A percentile compares a stretch with the other conserved stretches of the same genome.
Evolutionary conservation across 202 grass and related monocot species (phyloP).

Genomic region (Saccharum hybrid): DNA sequence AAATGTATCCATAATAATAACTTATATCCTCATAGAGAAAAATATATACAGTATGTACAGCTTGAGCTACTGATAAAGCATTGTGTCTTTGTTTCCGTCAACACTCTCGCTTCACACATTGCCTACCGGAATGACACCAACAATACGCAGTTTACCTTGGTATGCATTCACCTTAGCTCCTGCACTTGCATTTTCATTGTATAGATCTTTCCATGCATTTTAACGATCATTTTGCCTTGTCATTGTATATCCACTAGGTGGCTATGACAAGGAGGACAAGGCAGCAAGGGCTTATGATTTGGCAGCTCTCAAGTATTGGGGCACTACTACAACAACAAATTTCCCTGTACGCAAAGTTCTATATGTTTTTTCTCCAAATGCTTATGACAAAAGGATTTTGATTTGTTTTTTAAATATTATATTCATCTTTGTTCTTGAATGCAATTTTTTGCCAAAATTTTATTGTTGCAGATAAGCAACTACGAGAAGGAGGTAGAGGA

Average conservation of each 20-base stretch:
- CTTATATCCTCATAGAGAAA: neutral
- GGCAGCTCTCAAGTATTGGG: conserved; percentile 98
- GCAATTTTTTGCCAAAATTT: neutral
- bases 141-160: conserved; percentile 75
- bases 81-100: conserved; percentile 36
- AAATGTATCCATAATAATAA: neutral
- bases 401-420: neutral
- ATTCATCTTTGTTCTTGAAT: neutral
- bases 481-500: conserved; percentile 90
- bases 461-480: conserved; percentile 69
- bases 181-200: conserved; percentile 18
- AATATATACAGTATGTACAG: neutral
- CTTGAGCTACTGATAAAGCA: conserved; percentile 37
- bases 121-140: conserved; percentile 34
- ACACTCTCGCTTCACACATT: conserved; percentile 40
- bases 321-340: conserved; percentile 78
- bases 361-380: neutral
- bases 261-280: conserved; percentile 88
- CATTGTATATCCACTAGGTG: conserved; percentile 56
- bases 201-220: neutral
- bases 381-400: neutral
- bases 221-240: neutral
- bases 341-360: conserved; percentile 61
- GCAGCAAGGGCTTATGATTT: conserved; percentile 92
- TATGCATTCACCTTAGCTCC: conserved; percentile 38